Evolutionary conservation across 164 flowering plant genomes (phyloP), one percentile per base, ranked within the genome.

Genomic region (Taxillus chinensis): DNA sequence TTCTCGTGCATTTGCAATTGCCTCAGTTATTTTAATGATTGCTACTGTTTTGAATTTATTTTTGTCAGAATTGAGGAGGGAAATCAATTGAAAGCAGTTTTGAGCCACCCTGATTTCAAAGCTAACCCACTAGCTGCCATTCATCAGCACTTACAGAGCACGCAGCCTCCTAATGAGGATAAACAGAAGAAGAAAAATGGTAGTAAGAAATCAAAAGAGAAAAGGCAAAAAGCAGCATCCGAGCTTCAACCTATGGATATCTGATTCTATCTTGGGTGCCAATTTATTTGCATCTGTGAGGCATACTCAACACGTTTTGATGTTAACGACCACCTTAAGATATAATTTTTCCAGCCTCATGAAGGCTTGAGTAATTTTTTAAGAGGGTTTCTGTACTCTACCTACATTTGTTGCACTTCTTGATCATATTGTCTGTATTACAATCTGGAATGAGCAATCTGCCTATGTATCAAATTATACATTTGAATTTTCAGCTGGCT

Each of bases 111-210:
- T 42, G 75, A 65, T 57, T 90, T 84, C 71, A 74, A 76, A 65
- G 61, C 72, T 13, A 82, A 90, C 74, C 90, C 95, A 1, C 58
- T 87, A 39, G 79, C 71, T 63, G 78, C 83, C 65, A 83, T 90
- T 68, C 84, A 79, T 59, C 83, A 76, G 60, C 87, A 87, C 62
- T 0, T 87, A 59, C 68, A 74, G 73, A 80, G 48, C 67, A 87
- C 89, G 57, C 89, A 85, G 48, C 89, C 93, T 62, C 40, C 54
- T 57, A 10, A 48, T 3, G 81, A 70, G 3, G 74, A 75, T 65
- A 72, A 80, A 63, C 70, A 52, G 62, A 39, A 40, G 2, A 70
- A 48, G 38, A 84, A 75, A 73, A 61, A 42, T 48, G 77, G 76
- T 16, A 65, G 66, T 43, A 79, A 72, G 64, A 80, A 75, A 60